Conservation (phyloP, 441 rosid species). For the Gossypium davidsonii region DNA sequence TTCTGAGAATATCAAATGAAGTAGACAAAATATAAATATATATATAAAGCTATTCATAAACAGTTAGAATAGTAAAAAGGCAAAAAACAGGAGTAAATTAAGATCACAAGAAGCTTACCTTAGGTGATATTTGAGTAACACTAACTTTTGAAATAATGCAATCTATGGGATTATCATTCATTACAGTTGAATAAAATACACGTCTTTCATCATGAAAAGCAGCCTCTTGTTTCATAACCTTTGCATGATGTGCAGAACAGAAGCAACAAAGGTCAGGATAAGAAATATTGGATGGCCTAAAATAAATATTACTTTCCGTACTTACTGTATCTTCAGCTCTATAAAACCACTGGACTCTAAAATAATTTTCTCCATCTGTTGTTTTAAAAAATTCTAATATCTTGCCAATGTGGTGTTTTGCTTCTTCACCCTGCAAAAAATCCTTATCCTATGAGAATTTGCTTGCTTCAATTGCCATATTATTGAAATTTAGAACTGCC, state of each 20-base stretch:
- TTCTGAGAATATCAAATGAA: conserved; percentile 10
- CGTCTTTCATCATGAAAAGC: conserved; percentile 62
- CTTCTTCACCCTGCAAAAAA: conserved; percentile 61
- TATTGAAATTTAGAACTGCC: neutral
- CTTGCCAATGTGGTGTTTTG: conserved; percentile 53
- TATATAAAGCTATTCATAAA: neutral
- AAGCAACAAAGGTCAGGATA: conserved; percentile 6
- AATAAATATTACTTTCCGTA: conserved; percentile 17
- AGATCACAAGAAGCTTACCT: conserved; percentile 38
- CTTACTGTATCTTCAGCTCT: conserved; percentile 86
- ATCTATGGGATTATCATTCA: conserved; percentile 83
- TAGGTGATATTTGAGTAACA: conserved; percentile 43
- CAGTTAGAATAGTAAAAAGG: conserved; percentile 10
- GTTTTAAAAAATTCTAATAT: conserved; percentile 76
- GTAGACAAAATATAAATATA: neutral
- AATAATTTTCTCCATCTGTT: conserved; percentile 56
- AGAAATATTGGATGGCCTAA: conserved; percentile 16
- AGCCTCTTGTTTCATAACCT: conserved; percentile 69
- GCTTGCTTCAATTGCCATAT: conserved; percentile 2
- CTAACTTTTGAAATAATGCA: conserved; percentile 72
- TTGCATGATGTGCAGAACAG: conserved; percentile 19
- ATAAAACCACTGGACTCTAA: conserved; percentile 92
- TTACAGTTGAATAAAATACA: conserved; percentile 71
- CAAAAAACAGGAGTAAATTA: neutral
- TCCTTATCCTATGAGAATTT: conserved; percentile 6